Evolutionary conservation across 2,329 filamentous ascomycete species (phyloP).

Genomic region (Diaporthe sp.): DNA sequence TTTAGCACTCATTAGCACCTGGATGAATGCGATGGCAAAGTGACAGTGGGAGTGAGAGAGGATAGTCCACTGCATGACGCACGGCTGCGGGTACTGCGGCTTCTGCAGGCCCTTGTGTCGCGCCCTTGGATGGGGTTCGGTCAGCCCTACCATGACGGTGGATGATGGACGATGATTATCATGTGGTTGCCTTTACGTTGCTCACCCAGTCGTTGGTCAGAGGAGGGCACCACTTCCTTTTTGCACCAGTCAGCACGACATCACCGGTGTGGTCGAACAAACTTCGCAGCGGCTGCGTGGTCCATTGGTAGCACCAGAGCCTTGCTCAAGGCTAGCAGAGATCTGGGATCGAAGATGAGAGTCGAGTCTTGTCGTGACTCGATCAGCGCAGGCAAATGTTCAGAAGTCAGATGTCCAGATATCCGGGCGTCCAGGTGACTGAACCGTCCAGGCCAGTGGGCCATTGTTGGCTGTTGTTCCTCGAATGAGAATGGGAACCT

Average conservation of each 20-base stretch:
- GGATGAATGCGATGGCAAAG: slow-evolving; percentile 3
- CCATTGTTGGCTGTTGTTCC: too few species aligned
- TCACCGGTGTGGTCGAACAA: slow-evolving; percentile 16
- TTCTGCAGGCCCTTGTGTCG: neutral
- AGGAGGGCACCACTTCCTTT: neutral
- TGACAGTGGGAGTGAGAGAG: neutral
- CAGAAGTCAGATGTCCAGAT: slow-evolving; percentile 14
- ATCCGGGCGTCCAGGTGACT: neutral
- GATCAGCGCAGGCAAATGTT: neutral
- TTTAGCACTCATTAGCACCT: neutral
- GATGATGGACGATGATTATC: slow-evolving; percentile 19
- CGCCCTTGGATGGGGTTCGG: neutral
- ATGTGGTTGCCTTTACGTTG: slow-evolving; percentile 7
- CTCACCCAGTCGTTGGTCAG: slow-evolving; percentile 11
- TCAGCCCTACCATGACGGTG: slow-evolving; percentile 25
- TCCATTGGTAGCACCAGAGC: neutral
- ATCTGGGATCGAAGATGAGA: neutral
- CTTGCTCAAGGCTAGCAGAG: neutral
- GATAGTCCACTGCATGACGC: slow-evolving; percentile 14
- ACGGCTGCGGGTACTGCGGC: slow-evolving; percentile 10
- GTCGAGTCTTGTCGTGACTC: neutral
- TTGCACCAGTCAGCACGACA: slow-evolving; percentile 14
- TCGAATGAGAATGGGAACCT: neutral
- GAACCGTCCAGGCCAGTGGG: too few species aligned
- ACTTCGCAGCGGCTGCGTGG: neutral